Evolutionary conservation across 1,139 yeast species (phyloP).

Genomic region (Suhomyces bokatorum): DNA sequence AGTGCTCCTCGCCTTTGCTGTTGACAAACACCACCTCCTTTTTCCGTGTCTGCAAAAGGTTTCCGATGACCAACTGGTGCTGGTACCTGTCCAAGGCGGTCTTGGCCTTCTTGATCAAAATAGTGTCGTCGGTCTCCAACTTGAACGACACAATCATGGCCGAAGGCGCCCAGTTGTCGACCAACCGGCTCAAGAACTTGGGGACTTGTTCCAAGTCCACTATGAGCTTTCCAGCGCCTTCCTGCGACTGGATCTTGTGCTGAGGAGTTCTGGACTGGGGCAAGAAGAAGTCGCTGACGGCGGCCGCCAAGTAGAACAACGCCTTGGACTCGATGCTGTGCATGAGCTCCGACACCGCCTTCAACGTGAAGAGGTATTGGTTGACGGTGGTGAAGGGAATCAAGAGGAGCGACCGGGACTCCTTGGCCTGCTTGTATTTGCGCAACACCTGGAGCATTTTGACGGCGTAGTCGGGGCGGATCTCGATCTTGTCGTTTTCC

Average conservation of each 20-base stretch:
- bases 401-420: slow-evolving; percentile 58
- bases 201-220: slow-evolving; percentile 95
- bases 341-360: slow-evolving; percentile 62
- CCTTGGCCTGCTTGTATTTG: slow-evolving; percentile 62
- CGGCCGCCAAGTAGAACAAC: slow-evolving; percentile 90
- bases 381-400: slow-evolving; percentile 94
- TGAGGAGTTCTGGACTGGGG: slow-evolving; percentile 85
- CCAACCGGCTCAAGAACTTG: slow-evolving; percentile 82
- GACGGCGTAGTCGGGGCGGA: slow-evolving; percentile 59
- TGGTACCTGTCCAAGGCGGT: slow-evolving; percentile 80
- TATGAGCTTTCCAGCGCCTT: slow-evolving; percentile 68
- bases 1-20: slow-evolving; percentile 40
- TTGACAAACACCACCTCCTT: slow-evolving; percentile 85
- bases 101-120: slow-evolving; percentile 72
- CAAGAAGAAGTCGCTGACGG: slow-evolving; percentile 92
- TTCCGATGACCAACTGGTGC: slow-evolving; percentile 95
- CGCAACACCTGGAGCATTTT: slow-evolving; percentile 65
- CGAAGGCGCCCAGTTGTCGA: slow-evolving; percentile 91
- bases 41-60: slow-evolving; percentile 85
- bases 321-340: slow-evolving; percentile 55
- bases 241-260: slow-evolving; percentile 89
- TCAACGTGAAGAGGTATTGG: slow-evolving; percentile 85
- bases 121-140: slow-evolving; percentile 78
- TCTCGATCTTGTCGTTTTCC: slow-evolving; percentile 52
- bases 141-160: slow-evolving; percentile 96